phyloP scores from a whole-genome alignment of 2,329 filamentous ascomycete species.

The Pseudocercospora fijiensis region DNA sequence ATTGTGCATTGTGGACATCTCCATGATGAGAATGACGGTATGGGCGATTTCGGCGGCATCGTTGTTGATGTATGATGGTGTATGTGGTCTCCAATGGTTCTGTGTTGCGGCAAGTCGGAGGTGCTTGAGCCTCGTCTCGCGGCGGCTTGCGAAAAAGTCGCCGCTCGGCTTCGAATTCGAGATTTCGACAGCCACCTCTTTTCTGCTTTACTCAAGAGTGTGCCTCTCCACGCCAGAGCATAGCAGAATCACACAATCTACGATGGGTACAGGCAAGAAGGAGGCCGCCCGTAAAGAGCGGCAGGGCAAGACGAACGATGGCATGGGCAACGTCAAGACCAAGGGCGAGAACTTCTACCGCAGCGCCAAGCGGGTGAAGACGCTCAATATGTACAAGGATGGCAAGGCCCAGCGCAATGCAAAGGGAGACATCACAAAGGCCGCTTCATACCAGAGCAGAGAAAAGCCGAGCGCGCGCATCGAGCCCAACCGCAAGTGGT shows the following conservation, averaged over 20 bases:
- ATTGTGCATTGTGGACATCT: slow-evolving; percentile 39
- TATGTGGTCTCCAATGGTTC: not conserved
- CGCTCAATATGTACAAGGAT: slow-evolving; percentile 86
- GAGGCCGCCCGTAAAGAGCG: slow-evolving; percentile 78
- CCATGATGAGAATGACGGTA: slow-evolving; percentile 35
- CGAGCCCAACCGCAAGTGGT: slow-evolving; percentile 97
- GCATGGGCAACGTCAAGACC: slow-evolving; percentile 83
- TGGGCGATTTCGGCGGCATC: slow-evolving; percentile 45
- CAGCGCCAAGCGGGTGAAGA: slow-evolving; percentile 82
- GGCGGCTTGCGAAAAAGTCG: not conserved
- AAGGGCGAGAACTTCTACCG: slow-evolving; percentile 99
- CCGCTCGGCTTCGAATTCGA: slow-evolving; percentile 7
- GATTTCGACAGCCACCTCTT: slow-evolving; percentile 13
- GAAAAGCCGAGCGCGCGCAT: slow-evolving; percentile 81
- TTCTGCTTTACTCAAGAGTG: not conserved
- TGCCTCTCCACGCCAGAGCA: not conserved
- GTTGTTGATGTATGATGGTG: slow-evolving; percentile 18
- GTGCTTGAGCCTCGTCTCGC: not conserved
- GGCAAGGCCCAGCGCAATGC: slow-evolving; percentile 80
- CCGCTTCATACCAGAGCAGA: slow-evolving; percentile 78
- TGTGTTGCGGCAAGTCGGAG: not conserved
- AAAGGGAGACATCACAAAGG: slow-evolving; percentile 77
- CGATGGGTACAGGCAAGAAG: slow-evolving; percentile 90
- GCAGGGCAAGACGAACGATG: slow-evolving; percentile 81
- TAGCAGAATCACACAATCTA: slow-evolving; percentile 26